A percentile compares a stretch with the other conserved stretches of the same genome.
phyloP scores from a whole-genome alignment of 148 eudicot genomes.

The Camellia lanceoleosa region DNA sequence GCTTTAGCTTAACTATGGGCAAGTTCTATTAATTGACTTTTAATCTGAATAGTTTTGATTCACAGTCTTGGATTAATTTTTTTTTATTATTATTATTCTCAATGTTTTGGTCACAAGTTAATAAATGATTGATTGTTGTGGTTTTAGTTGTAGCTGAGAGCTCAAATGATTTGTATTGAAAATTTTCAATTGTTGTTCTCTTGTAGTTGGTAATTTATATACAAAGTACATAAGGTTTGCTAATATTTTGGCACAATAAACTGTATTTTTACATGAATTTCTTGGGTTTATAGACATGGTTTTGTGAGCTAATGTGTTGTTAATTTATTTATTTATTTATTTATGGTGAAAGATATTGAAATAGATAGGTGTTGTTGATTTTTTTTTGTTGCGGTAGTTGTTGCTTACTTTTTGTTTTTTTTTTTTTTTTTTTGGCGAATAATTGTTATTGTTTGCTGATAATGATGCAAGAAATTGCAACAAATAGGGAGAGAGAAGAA shows the following conservation, averaged over 20 bases:
- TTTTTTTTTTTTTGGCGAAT: too few species aligned
- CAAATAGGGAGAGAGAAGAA: too few species aligned
- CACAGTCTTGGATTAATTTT: background rate
- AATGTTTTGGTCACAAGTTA: background rate
- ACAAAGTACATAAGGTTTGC: background rate
- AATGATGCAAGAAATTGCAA: too few species aligned
- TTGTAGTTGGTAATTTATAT: background rate
- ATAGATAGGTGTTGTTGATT: too few species aligned
- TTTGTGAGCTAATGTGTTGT: background rate
- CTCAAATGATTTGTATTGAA: background rate
- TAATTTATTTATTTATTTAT: too few species aligned
- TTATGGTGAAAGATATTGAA: too few species aligned
- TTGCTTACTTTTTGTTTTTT: too few species aligned
- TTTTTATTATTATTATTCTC: background rate
- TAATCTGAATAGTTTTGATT: background rate
- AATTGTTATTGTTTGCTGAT: too few species aligned
- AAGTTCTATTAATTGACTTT: background rate
- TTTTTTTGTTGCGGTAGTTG: too few species aligned
- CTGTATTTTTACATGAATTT: background rate
- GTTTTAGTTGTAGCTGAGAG: background rate
- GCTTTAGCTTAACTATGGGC: background rate
- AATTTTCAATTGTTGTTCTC: background rate
- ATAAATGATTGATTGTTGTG: background rate
- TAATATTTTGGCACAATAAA: background rate
- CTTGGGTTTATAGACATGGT: background rate